Conservation (phyloP, 345 rosid species). For the Populus deltoides region DNA sequence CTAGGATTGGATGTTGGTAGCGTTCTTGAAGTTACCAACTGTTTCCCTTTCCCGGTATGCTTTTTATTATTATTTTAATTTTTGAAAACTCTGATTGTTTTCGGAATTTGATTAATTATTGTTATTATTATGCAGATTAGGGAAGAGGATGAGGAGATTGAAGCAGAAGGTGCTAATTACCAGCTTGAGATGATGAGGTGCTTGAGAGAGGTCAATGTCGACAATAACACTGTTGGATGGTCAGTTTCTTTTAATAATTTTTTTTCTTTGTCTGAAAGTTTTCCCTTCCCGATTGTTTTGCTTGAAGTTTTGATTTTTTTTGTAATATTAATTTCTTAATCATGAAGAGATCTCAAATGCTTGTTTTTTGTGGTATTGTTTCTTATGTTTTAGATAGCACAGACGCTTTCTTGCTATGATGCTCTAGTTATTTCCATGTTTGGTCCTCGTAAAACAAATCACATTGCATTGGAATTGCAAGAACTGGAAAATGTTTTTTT, state of each 20-base stretch:
- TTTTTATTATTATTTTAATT: not conserved
- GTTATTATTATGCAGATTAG: constrained; percentile 40
- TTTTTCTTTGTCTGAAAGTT: not conserved
- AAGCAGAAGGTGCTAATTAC: constrained; percentile 98
- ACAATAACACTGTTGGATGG: constrained; percentile 99
- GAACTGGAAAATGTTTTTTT: not conserved
- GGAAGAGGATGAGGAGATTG: constrained; percentile 95
- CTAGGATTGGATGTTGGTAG: constrained; percentile 98
- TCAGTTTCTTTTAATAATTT: constrained; percentile 22
- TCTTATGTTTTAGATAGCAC: not conserved
- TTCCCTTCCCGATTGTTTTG: not conserved
- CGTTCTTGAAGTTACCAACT: constrained; percentile 96
- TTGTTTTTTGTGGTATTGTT: not conserved
- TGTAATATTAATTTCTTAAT: no score
- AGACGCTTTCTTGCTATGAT: not conserved
- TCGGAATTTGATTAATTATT: not conserved
- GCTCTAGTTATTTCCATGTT: not conserved
- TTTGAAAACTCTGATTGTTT: not conserved
- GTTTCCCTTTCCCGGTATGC: constrained; percentile 94
- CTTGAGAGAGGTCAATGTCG: constrained; percentile 94
- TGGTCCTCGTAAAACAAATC: not conserved
- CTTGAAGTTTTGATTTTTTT: not conserved
- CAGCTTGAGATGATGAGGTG: constrained; percentile 99
- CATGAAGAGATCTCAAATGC: not conserved
- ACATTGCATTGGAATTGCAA: not conserved